A percentile compares a stretch with the other conserved stretches of the same genome.
Conservation (phyloP, 140 eudicot genomes). For the Erigeron philadelphicus region DNA sequence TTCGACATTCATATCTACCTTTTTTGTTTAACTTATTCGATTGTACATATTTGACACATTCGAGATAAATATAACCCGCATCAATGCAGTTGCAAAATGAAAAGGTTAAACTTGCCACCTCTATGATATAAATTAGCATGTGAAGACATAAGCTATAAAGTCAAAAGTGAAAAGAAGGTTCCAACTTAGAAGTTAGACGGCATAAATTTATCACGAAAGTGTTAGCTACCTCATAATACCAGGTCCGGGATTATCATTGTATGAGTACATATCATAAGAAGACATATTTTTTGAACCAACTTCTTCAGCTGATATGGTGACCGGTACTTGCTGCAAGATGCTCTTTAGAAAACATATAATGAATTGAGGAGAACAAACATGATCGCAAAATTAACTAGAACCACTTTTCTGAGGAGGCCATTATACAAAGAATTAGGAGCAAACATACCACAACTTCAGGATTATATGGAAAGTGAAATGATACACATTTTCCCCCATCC, state of each 20-base stretch:
- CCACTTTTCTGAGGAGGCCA: background rate
- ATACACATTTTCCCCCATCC: constrained; percentile 56
- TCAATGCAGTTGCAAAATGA: too few relatives aligned
- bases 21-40: too few relatives aligned
- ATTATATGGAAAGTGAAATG: constrained; percentile 56
- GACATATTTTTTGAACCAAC: constrained; percentile 60
- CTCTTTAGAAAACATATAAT: constrained; percentile 35
- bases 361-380: constrained; percentile 8
- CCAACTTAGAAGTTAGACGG: constrained; percentile 3
- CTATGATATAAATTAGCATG: background rate
- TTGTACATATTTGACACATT: too few relatives aligned
- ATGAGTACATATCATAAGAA: constrained; percentile 51
- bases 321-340: constrained; percentile 63
- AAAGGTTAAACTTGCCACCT: too few relatives aligned
- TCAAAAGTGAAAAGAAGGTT: constrained; percentile 3
- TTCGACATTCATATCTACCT: too few relatives aligned
- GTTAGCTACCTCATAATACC: constrained; percentile 52
- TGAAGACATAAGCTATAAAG: background rate
- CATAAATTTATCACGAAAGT: background rate
- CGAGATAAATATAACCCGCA: too few relatives aligned
- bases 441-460: constrained; percentile 50
- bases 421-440: constrained; percentile 8
- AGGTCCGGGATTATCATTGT: constrained; percentile 54
- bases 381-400: background rate
- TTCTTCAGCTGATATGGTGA: constrained; percentile 65